phyloP scores from a whole-genome alignment of 2,329 filamentous ascomycete species.

The Monosporascus sp. region DNA sequence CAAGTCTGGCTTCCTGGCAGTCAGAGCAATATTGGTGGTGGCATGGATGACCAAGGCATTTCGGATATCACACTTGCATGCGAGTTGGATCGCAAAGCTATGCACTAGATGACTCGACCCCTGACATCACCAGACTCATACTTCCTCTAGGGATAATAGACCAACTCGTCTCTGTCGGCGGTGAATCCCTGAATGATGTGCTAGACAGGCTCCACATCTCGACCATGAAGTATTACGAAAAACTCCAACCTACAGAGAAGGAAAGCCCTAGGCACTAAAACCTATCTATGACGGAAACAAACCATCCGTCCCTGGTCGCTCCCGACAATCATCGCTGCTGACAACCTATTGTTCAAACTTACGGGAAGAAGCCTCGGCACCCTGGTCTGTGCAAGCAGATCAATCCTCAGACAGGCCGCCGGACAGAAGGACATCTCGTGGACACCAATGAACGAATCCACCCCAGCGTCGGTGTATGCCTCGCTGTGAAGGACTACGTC shows the following conservation, averaged over 20 bases:
- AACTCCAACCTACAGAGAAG: conserved; percentile 18
- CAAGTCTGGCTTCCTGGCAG: conserved; percentile 65
- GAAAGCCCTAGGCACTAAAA: conserved; percentile 38
- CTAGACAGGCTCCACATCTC: conserved; percentile 24
- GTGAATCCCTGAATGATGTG: conserved; percentile 37
- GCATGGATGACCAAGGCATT: conserved; percentile 49
- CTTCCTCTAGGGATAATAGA: conserved; percentile 48
- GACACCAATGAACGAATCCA: conserved; percentile 53
- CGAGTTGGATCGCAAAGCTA: conserved; percentile 11
- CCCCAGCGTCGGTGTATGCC: conserved; percentile 47
- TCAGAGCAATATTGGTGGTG: conserved; percentile 67
- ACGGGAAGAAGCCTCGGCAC: conserved; percentile 37
- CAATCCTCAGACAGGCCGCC: conserved; percentile 33
- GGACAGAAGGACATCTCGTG: conserved; percentile 35
- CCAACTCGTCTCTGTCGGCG: conserved; percentile 45
- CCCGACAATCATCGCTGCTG: conserved; percentile 36
- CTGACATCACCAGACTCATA: not conserved
- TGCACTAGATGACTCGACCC: not conserved
- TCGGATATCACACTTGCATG: conserved; percentile 31
- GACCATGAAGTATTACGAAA: conserved; percentile 36
- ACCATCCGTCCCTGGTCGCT: conserved; percentile 46
- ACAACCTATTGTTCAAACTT: conserved; percentile 38
- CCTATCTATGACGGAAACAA: conserved; percentile 41
- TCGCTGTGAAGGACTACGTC: conserved; percentile 45
- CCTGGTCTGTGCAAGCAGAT: conserved; percentile 44